Percentiles rank a stretch among this genome's conserved stretches.
Conservation (phyloP, 805 yeast genomes). For the Starmerella vitae region DNA sequence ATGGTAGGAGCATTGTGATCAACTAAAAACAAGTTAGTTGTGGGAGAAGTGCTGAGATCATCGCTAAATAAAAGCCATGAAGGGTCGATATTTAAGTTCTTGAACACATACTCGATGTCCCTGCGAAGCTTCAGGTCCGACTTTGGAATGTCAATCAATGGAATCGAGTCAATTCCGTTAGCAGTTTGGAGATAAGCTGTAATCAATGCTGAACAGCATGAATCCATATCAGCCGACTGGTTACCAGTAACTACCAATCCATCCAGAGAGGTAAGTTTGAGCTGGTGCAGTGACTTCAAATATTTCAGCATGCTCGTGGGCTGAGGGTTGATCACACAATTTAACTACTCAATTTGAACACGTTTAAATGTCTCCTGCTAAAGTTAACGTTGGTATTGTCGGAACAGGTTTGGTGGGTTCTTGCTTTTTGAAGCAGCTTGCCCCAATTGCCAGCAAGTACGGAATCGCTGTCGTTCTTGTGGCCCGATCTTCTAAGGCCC, state of each 20-base stretch:
- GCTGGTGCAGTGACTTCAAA: slow-evolving; percentile 4
- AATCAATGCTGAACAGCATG: slow-evolving; percentile 61
- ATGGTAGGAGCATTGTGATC: slow-evolving; percentile 40
- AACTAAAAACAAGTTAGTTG: slow-evolving; percentile 44
- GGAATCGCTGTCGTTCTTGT: slow-evolving; percentile 66
- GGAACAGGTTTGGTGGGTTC: slow-evolving; percentile 95
- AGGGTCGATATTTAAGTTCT: slow-evolving; percentile 34
- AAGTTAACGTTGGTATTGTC: slow-evolving; percentile 48
- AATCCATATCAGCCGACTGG: slow-evolving; percentile 81
- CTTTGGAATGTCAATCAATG: slow-evolving; percentile 59
- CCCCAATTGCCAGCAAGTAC: slow-evolving; percentile 34
- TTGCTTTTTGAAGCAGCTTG: slow-evolving; percentile 73
- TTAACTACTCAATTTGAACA: not conserved
- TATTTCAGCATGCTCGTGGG: slow-evolving; percentile 16
- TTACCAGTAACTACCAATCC: slow-evolving; percentile 53
- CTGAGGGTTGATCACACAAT: not conserved
- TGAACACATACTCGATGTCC: slow-evolving; percentile 50
- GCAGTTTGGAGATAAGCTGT: slow-evolving; percentile 43
- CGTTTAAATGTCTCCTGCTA: slow-evolving; percentile 5
- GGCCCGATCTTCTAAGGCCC: slow-evolving; percentile 59
- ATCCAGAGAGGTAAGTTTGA: not conserved
- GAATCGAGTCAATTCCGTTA: slow-evolving; percentile 34
- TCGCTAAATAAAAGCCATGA: slow-evolving; percentile 50
- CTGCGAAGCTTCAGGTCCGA: slow-evolving; percentile 55
- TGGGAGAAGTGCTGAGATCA: slow-evolving; percentile 34